These are phyloP conservation scores for Monosporozyma solicola DNA, from an alignment of 805 yeast genomes.

Conservation along the genomic window DNA sequence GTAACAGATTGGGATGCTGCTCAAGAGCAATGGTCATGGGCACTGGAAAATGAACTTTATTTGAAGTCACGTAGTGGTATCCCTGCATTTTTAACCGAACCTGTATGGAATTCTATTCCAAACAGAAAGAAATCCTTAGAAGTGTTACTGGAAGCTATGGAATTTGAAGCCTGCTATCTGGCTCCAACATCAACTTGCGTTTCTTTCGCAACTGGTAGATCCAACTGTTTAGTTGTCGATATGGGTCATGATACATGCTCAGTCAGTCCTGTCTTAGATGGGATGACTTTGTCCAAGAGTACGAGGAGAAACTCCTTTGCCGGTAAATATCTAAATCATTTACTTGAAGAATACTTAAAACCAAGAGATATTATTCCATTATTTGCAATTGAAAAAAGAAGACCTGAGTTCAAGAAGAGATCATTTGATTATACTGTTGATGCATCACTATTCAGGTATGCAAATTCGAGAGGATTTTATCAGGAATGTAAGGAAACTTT, in stretches of 20 bases:
- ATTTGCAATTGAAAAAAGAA: constrained; percentile 25
- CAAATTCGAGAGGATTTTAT: constrained; percentile 41
- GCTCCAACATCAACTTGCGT: constrained; percentile 82
- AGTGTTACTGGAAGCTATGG: constrained; percentile 54
- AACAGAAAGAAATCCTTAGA: constrained; percentile 68
- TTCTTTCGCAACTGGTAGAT: constrained; percentile 81
- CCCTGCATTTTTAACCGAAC: constrained; percentile 78
- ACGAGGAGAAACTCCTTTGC: constrained; percentile 65
- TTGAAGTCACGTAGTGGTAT: constrained; percentile 34
- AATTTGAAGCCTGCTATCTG: constrained; percentile 72
- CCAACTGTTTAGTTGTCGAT: constrained; percentile 79
- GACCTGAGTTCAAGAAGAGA: constrained; percentile 24
- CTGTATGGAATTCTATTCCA: constrained; percentile 67
- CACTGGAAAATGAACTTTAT: constrained; percentile 42
- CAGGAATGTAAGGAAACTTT: constrained; percentile 73
- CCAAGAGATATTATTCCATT: constrained; percentile 29
- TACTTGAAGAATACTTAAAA: constrained; percentile 24
- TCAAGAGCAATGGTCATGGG: constrained; percentile 58
- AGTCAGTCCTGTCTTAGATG: constrained; percentile 78
- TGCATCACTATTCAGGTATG: constrained; percentile 49
- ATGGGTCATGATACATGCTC: constrained; percentile 71
- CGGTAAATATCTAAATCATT: constrained; percentile 47
- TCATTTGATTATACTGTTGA: constrained; percentile 23
- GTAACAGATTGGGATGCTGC: constrained; percentile 86
- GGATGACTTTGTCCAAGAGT: constrained; percentile 62